phyloP scores from a whole-genome alignment of 148 eudicot species.

The Dysphania ambrosioides region DNA sequence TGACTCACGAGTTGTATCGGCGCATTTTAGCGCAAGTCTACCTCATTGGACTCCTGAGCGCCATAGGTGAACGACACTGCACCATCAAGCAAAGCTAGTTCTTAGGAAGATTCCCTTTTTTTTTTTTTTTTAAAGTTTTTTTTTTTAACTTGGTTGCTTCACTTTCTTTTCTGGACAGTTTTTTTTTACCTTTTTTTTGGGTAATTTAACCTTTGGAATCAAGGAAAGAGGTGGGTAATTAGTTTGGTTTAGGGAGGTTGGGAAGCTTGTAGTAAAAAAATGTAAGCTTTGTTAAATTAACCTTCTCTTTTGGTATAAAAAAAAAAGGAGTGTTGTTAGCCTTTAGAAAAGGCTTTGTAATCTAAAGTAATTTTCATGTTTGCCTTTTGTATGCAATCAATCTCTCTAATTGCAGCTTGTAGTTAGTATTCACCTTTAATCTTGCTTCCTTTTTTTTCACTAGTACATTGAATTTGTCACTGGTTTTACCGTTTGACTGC shows the following conservation, averaged over 20 bases:
- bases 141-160: constrained; percentile 2
- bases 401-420: background rate
- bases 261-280: constrained; percentile 22
- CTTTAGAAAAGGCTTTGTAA: constrained; percentile 16
- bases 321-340: constrained; percentile 10
- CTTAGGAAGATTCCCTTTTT: background rate
- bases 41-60: constrained; percentile 76
- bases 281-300: constrained; percentile 21
- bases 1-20: constrained; percentile 64
- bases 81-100: background rate
- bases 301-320: constrained; percentile 18
- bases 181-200: constrained; percentile 13
- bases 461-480: constrained; percentile 5
- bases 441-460: background rate
- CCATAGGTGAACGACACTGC: constrained; percentile 37
- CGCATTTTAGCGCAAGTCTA: constrained; percentile 60
- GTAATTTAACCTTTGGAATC: constrained; percentile 14
- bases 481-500: background rate
- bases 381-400: background rate
- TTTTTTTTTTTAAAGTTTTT: background rate
- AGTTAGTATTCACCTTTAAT: no score
- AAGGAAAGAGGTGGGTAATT: constrained; percentile 14
- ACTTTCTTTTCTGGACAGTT: constrained; percentile 26
- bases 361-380: constrained; percentile 3
- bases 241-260: constrained; percentile 17